Evolutionary conservation across 306 rosid species (phyloP), one percentile per base, ranked within the genome.

Genomic region (Echinosophora koreensis): DNA sequence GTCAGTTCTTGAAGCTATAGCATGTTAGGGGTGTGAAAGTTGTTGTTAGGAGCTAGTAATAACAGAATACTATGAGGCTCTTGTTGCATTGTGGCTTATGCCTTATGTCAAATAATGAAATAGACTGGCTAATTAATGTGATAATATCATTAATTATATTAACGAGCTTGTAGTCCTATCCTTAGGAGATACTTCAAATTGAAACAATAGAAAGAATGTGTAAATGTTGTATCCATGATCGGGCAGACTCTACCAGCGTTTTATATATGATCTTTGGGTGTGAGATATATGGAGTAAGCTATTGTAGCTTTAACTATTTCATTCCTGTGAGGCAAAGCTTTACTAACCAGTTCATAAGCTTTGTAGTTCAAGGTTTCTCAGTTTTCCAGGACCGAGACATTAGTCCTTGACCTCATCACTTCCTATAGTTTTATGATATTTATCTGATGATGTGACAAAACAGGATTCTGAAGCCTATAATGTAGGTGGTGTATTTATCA

Each of bases 351-450:
- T 47, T 71, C 50, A 12, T 49, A 50, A 55, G 27, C 50, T 9
- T 47, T 71, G 71, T 50, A 37, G 2, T 66, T 77, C 54, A 64
- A 37, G 75, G 34, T 56, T 76, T 52, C 27, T 55, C 15, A 32
- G 34, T 22, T 47, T 54, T 17, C 60, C 73, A 49, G 76, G 58
- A 47, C 18, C 15, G 63, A 44, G 67, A 35, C 67, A 62, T 35
- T 35, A 35, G 28, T 17, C 22, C 11, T 8, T 62, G 41, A 3
- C 15, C 60, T 63, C 71, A 34, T 13, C 22, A 55, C 66, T 32
- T 41, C 18, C 56, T 64, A 38, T 15, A 46, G 13, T 14, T 79
- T 56, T 42, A 39, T 12, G 66, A 66, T 76, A 76, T 27, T 15
- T 18, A n/a, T 55, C 68, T 14, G 28, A 41, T n/a, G 15, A 39